phyloP scores from a whole-genome alignment of 345 rosid genomes.

The Pseudoturritis turrita region DNA sequence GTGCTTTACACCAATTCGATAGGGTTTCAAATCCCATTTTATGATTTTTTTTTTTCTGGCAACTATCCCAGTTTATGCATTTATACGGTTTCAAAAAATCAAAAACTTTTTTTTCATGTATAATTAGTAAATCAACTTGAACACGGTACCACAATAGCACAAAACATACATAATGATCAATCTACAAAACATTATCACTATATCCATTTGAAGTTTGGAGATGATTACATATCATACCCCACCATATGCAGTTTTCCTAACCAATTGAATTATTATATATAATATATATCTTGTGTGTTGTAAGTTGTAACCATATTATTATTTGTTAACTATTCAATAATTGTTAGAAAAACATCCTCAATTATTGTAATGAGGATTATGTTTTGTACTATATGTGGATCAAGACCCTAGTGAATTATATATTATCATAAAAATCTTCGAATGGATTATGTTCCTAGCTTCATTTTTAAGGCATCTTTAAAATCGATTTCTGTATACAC shows the following conservation, averaged over 20 bases:
- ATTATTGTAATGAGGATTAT: conserved; percentile 21
- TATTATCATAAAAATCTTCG: not conserved
- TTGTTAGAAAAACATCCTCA: conserved; percentile 18
- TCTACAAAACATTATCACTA: conserved; percentile 18
- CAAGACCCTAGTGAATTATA: conserved; percentile 9
- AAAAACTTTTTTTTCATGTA: not conserved
- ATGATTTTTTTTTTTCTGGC: too few relatives aligned
- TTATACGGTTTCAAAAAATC: not conserved
- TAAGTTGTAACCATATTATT: conserved; percentile 25
- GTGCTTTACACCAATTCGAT: not conserved
- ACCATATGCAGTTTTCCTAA: conserved; percentile 28
- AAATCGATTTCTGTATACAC: not conserved
- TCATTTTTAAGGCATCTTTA: conserved; percentile 20
- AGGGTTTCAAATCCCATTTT: not conserved
- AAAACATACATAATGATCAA: conserved; percentile 18
- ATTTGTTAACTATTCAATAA: conserved; percentile 20
- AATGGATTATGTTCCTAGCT: conserved; percentile 19
- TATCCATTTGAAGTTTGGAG: conserved; percentile 17
- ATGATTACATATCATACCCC: conserved; percentile 28
- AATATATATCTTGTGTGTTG: conserved; percentile 16
- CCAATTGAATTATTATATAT: not conserved
- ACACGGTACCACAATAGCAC: conserved; percentile 27
- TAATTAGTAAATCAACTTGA: conserved; percentile 14
- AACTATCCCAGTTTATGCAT: too few relatives aligned
- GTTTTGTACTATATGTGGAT: conserved; percentile 1